Percentiles rank a stretch among this genome's conserved stretches.
These are phyloP conservation scores for Metarhizium humberi DNA, from an alignment of 2,329 filamentous ascomycete species.

Conservation along the genomic window DNA sequence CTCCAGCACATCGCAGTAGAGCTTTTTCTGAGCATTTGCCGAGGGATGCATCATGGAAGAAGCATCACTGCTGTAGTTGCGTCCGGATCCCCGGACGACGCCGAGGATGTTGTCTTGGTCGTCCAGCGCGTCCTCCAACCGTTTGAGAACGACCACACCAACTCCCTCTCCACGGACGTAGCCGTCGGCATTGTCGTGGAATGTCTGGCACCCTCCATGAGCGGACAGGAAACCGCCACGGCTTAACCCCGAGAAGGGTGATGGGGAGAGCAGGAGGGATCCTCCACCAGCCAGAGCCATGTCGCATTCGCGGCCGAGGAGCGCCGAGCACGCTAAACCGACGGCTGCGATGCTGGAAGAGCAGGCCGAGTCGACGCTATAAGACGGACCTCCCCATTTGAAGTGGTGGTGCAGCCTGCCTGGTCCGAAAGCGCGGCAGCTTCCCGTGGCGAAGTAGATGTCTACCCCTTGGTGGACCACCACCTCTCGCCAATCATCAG, in stretches of 20 bases:
- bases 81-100: constrained; percentile 63
- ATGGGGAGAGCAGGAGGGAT: background rate
- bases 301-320: background rate
- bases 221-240: constrained; percentile 28
- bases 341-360: background rate
- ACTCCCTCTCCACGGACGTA: constrained; percentile 75
- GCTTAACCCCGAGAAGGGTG: background rate
- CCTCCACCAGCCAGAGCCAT: background rate
- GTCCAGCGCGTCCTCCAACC: constrained; percentile 63
- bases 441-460: background rate
- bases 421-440: background rate
- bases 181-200: constrained; percentile 50
- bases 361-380: constrained; percentile 3
- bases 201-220: background rate
- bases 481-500: constrained; percentile 1
- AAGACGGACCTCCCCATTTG: constrained; percentile 1
- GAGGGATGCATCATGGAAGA: constrained; percentile 78
- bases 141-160: constrained; percentile 66
- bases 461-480: background rate
- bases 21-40: constrained; percentile 59
- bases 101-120: constrained; percentile 69
- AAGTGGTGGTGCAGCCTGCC: constrained; percentile 3
- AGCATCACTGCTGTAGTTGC: constrained; percentile 73
- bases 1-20: constrained; percentile 61
- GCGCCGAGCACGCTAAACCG: background rate